Evolutionary conservation across 1,284 basidiomycete species (phyloP).

Genomic region (Cryptococcus maquisensis): DNA sequence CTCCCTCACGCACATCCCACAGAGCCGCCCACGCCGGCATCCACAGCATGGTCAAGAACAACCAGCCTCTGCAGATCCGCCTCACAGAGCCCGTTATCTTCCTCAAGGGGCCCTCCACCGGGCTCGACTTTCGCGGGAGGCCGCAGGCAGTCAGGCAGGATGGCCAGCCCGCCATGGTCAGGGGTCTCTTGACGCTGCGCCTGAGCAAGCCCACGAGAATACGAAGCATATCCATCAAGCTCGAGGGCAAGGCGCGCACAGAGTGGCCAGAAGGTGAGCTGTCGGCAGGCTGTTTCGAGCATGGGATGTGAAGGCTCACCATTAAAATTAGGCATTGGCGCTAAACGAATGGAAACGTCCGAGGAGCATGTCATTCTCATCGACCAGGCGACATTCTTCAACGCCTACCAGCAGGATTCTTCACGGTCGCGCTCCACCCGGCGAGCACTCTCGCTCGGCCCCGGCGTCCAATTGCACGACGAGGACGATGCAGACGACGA

Average conservation of each 20-base stretch:
- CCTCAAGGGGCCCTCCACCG: conserved; percentile 55
- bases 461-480: conserved; percentile 55
- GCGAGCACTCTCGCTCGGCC: conserved; percentile 74
- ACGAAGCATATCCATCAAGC: conserved; percentile 73
- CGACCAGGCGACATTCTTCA: conserved; percentile 69
- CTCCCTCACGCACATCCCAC: no score
- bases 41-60: conserved; percentile 77
- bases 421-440: conserved; percentile 37
- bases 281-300: not conserved
- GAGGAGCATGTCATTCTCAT: conserved; percentile 77
- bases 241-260: conserved; percentile 63
- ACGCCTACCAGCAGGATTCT: conserved; percentile 48
- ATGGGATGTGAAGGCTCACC: not conserved
- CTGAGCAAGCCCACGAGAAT: conserved; percentile 80
- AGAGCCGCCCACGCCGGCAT: no score
- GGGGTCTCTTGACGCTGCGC: conserved; percentile 79
- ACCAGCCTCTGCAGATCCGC: conserved; percentile 63
- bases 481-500: conserved; percentile 49
- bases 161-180: conserved; percentile 68
- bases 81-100: conserved; percentile 80
- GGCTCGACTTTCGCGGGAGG: conserved; percentile 51
- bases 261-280: conserved; percentile 81
- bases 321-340: conserved; percentile 64
- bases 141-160: conserved; percentile 51
- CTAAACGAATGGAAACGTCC: conserved; percentile 68